Conservation (phyloP, 2,329 filamentous ascomycete genomes). For the Anisogramma anomala region DNA sequence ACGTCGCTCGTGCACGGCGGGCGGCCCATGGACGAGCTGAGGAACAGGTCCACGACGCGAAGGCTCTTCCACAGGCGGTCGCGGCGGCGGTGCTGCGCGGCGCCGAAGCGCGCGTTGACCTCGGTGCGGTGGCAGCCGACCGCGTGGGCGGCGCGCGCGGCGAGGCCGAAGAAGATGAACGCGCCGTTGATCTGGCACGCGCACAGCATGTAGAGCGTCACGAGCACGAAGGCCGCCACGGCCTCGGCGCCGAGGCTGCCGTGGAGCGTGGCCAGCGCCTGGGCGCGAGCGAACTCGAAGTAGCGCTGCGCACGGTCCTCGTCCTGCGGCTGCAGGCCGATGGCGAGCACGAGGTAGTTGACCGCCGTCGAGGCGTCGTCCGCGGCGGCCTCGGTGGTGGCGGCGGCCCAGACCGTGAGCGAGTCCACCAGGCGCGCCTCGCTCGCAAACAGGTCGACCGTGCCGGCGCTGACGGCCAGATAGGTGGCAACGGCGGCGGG, state of each 20-base stretch:
- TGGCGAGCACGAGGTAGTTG: slow-evolving; percentile 39
- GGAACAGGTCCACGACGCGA: slow-evolving; percentile 38
- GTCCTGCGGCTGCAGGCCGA: slow-evolving; percentile 33
- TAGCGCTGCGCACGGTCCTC: slow-evolving; percentile 32
- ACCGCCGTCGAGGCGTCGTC: slow-evolving; percentile 31
- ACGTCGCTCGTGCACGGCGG: slow-evolving; percentile 42
- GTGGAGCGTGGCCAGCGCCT: slow-evolving; percentile 33
- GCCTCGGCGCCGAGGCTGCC: slow-evolving; percentile 37
- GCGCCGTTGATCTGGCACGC: slow-evolving; percentile 44
- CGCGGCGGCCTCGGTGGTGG: slow-evolving; percentile 21
- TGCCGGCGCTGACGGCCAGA: slow-evolving; percentile 30
- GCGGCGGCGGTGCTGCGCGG: slow-evolving; percentile 30
- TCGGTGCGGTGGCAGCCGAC: slow-evolving; percentile 43
- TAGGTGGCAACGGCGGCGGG: slow-evolving; percentile 25
- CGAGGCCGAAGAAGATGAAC: slow-evolving; percentile 43
- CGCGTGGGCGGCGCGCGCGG: slow-evolving; percentile 40
- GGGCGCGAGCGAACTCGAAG: slow-evolving; percentile 38
- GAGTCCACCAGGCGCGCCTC: slow-evolving; percentile 27
- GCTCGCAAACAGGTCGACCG: slow-evolving; percentile 37
- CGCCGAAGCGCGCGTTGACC: slow-evolving; percentile 40
- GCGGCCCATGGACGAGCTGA: slow-evolving; percentile 42
- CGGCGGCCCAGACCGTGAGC: slow-evolving; percentile 31
- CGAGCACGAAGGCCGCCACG: slow-evolving; percentile 38
- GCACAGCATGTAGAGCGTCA: slow-evolving; percentile 43
- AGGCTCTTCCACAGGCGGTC: slow-evolving; percentile 44